These are phyloP conservation scores for Penicillium coprophilum DNA, from an alignment of 495 filamentous ascomycete species.

Conservation along the genomic window DNA sequence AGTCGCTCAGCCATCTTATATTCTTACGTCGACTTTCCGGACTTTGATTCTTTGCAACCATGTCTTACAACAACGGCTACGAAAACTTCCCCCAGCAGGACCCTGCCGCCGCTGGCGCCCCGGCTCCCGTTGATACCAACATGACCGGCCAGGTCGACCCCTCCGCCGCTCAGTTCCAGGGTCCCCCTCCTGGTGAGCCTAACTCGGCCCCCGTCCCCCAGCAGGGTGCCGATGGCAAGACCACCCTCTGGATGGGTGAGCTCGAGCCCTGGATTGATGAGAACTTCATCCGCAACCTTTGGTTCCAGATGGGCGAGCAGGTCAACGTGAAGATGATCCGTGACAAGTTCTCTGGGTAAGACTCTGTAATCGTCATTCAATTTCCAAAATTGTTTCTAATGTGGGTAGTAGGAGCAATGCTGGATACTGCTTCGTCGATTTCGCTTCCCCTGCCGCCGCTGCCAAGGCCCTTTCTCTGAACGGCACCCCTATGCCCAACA, in stretches of 20 bases:
- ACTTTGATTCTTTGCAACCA: constrained; percentile 36
- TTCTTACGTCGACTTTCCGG: constrained; percentile 32
- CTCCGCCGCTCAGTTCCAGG: constrained; percentile 54
- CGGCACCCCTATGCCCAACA: constrained; percentile 90
- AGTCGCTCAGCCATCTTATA: constrained; percentile 43
- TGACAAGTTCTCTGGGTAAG: constrained; percentile 98
- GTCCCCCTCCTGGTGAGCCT: constrained; percentile 52
- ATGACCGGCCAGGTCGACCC: constrained; percentile 57
- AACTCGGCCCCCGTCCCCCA: constrained; percentile 52
- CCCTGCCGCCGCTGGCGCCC: constrained; percentile 54
- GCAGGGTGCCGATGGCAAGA: constrained; percentile 67
- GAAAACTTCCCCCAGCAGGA: constrained; percentile 57
- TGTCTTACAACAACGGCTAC: constrained; percentile 63
- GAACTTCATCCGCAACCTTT: constrained; percentile 93
- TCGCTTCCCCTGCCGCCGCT: constrained; percentile 77
- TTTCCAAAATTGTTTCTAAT: constrained; percentile 43
- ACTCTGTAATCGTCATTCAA: constrained; percentile 5
- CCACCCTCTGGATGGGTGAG: constrained; percentile 96
- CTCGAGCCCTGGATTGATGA: constrained; percentile 99
- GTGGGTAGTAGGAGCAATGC: constrained; percentile 76
- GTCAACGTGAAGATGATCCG: constrained; percentile 99
- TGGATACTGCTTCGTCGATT: constrained; percentile 99
- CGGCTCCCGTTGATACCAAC: constrained; percentile 50
- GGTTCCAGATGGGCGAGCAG: constrained; percentile 83
- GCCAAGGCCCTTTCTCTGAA: constrained; percentile 87